Percentiles rank a stretch among this genome's conserved stretches.
Conservation (phyloP, 768 basidiomycete genomes). For the Ramaria rubella region DNA sequence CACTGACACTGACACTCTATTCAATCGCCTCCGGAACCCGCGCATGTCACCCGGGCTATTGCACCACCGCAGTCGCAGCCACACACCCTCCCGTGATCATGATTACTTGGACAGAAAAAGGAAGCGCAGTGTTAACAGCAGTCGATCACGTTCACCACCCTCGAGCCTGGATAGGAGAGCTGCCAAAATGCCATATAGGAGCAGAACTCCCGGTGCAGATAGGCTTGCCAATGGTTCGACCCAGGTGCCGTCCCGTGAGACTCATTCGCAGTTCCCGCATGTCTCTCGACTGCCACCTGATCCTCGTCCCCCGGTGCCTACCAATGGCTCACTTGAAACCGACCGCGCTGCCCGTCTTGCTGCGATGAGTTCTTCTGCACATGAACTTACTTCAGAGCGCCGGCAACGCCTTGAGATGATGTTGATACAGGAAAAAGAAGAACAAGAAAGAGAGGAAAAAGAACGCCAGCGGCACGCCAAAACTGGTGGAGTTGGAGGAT, state of each 20-base stretch:
- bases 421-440: slow-evolving; percentile 71
- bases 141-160: background rate
- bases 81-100: background rate
- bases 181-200: background rate
- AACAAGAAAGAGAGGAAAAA: slow-evolving; percentile 64
- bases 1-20: too few species aligned
- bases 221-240: slow-evolving; percentile 16
- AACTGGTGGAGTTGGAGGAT: slow-evolving; percentile 72
- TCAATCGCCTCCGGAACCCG: too few species aligned
- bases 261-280: slow-evolving; percentile 33
- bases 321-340: slow-evolving; percentile 24
- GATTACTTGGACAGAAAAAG: background rate
- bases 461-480: slow-evolving; percentile 45
- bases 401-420: slow-evolving; percentile 62
- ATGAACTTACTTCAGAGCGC: slow-evolving; percentile 58
- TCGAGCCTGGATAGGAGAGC: background rate
- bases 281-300: slow-evolving; percentile 21
- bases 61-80: background rate
- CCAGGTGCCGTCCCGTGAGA: slow-evolving; percentile 39
- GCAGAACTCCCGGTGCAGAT: slow-evolving; percentile 29
- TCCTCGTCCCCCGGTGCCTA: slow-evolving; percentile 14
- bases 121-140: background rate
- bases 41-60: background rate
- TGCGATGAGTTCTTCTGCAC: slow-evolving; percentile 77
- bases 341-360: slow-evolving; percentile 83